phyloP scores from a whole-genome alignment of 2,329 filamentous ascomycete species.

The Nemania sp. region DNA sequence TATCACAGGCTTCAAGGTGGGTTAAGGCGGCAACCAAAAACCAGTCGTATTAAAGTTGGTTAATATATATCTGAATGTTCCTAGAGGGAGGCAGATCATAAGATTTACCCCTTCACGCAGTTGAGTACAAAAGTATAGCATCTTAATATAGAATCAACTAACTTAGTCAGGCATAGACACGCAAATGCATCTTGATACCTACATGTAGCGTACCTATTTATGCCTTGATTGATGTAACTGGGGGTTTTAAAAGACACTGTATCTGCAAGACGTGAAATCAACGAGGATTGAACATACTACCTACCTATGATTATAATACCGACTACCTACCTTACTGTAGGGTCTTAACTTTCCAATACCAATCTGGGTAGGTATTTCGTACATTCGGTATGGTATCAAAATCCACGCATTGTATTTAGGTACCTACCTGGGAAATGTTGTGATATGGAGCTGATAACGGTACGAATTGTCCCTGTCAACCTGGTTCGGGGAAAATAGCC shows the following conservation, averaged over 20 bases:
- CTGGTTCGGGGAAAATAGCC: slow-evolving; percentile 7
- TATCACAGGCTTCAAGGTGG: slow-evolving; percentile 21
- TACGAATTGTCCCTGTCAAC: slow-evolving; percentile 14
- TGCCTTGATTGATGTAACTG: too few species aligned
- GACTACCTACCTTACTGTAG: too few species aligned
- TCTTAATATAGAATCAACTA: neutral
- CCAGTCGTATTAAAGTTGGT: slow-evolving; percentile 24
- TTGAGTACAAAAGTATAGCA: neutral
- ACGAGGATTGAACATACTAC: slow-evolving; percentile 10
- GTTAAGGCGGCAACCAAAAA: slow-evolving; percentile 35
- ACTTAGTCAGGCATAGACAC: neutral
- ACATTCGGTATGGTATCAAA: too few species aligned
- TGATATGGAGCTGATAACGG: too few species aligned
- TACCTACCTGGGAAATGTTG: too few species aligned
- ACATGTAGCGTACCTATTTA: too few species aligned
- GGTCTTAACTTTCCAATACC: neutral
- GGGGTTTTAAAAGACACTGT: neutral
- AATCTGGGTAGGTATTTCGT: neutral
- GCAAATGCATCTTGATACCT: too few species aligned
- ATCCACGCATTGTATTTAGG: too few species aligned
- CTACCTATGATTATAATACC: too few species aligned
- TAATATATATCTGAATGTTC: neutral
- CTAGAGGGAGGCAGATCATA: neutral
- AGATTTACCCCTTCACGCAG: slow-evolving; percentile 12
- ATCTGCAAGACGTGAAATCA: slow-evolving; percentile 2